A percentile compares a stretch with the other conserved stretches of the same genome.
Conservation (phyloP, 192 early-diverging fungal species). For the Gorgonomyces haynaldii region DNA sequence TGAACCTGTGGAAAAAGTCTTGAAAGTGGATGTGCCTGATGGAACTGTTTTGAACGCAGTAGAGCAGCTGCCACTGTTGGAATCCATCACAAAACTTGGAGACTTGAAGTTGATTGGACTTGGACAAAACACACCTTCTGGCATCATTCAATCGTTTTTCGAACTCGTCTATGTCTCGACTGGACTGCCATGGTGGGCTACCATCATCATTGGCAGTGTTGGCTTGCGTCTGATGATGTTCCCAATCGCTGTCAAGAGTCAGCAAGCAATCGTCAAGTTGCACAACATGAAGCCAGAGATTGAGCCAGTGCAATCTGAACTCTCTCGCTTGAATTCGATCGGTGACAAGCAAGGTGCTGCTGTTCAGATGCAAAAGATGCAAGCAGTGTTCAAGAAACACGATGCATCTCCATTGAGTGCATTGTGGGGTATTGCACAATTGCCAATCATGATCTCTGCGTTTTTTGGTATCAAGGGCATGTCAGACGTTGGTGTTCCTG, state of each 20-base stretch:
- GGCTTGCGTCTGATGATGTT: slow-evolving; percentile 54
- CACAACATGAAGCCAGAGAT: slow-evolving; percentile 62
- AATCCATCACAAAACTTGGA: slow-evolving; percentile 61
- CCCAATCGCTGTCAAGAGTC: slow-evolving; percentile 62
- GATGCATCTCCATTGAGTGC: slow-evolving; percentile 54
- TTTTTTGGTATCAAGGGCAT: slow-evolving; percentile 74
- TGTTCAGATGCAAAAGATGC: slow-evolving; percentile 43
- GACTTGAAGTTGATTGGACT: slow-evolving; percentile 78
- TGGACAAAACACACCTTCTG: slow-evolving; percentile 54
- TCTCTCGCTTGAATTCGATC: slow-evolving; percentile 40
- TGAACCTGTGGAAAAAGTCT: slow-evolving; percentile 19
- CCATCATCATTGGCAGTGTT: slow-evolving; percentile 51
- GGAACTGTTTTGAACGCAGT: no score
- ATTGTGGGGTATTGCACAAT: slow-evolving; percentile 55
- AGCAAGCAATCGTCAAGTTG: slow-evolving; percentile 56
- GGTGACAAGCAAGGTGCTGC: slow-evolving; percentile 46
- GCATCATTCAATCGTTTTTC: slow-evolving; percentile 52
- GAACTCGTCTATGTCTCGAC: slow-evolving; percentile 71
- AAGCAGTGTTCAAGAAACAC: slow-evolving; percentile 46
- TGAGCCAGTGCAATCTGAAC: slow-evolving; percentile 51
- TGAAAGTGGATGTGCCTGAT: no score
- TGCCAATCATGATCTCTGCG: slow-evolving; percentile 72
- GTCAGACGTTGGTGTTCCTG: slow-evolving; percentile 70
- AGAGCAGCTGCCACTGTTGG: background rate
- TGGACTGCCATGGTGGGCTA: slow-evolving; percentile 73